A percentile compares a stretch with the other conserved stretches of the same genome.
These are phyloP conservation scores for Isoetes taiwanensis DNA, from an alignment of 75 land plant genomes.

Conservation along the genomic window DNA sequence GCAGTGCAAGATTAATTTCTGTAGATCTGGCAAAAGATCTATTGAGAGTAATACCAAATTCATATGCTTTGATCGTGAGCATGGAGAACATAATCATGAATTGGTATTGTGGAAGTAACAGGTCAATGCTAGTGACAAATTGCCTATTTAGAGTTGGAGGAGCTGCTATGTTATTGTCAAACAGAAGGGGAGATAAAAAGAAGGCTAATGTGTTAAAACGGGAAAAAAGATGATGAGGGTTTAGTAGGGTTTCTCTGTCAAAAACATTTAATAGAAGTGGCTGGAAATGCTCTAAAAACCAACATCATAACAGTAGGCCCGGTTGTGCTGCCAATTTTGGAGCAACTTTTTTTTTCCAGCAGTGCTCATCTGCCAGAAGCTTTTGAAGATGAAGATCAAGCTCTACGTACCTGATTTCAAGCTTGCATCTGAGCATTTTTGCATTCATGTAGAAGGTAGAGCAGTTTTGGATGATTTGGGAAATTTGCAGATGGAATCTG, in stretches of 20 bases:
- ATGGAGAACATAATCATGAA: conserved; percentile 40
- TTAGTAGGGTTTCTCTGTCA: too few species aligned
- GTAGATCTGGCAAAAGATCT: conserved; percentile 26
- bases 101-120: conserved; percentile 31
- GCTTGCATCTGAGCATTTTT: too few species aligned
- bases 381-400: too few species aligned
- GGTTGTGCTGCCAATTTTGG: conserved; percentile 20
- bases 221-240: conserved; percentile 31
- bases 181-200: conserved; percentile 6
- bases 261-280: too few species aligned
- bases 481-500: conserved; percentile 21
- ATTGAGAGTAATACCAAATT: background rate
- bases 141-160: conserved; percentile 35
- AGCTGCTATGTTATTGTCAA: conserved; percentile 28
- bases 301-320: conserved; percentile 26
- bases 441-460: conserved; percentile 36
- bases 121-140: conserved; percentile 38
- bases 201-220: conserved; percentile 25
- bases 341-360: conserved; percentile 13
- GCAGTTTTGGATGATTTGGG: conserved; percentile 29
- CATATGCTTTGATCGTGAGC: conserved; percentile 31
- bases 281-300: conserved; percentile 13
- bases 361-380: too few species aligned
- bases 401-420: too few species aligned
- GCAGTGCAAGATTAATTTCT: conserved; percentile 32